These are phyloP conservation scores for Camelina hispida DNA, from an alignment of 345 rosid species.

Conservation along the genomic window DNA sequence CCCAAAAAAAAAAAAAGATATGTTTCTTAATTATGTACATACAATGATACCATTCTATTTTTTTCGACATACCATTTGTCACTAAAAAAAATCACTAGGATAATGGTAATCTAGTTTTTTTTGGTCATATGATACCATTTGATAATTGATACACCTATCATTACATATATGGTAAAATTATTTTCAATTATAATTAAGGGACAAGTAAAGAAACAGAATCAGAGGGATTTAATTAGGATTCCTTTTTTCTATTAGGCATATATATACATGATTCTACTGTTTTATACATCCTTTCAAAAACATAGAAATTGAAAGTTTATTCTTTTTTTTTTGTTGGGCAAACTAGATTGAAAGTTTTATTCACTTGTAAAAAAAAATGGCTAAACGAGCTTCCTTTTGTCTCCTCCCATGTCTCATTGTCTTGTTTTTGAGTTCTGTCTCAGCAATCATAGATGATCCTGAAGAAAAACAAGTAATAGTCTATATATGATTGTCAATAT, in stretches of 20 bases:
- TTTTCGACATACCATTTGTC: not conserved
- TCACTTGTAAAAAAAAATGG: constrained; percentile 13
- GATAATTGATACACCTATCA: not conserved
- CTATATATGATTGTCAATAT: not conserved
- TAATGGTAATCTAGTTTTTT: not conserved
- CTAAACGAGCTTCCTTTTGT: constrained; percentile 21
- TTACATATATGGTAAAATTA: not conserved
- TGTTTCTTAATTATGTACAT: not conserved
- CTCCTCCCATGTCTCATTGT: constrained; percentile 15
- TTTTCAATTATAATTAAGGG: not conserved
- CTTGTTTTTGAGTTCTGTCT: constrained; percentile 20
- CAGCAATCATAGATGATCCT: constrained; percentile 22
- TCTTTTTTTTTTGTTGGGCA: too few species aligned
- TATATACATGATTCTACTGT: not conserved
- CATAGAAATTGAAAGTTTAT: not conserved
- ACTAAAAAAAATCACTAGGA: not conserved
- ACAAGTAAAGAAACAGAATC: constrained; percentile 12
- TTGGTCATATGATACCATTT: not conserved
- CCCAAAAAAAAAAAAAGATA: not conserved
- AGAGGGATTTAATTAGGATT: not conserved
- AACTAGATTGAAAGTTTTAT: not conserved
- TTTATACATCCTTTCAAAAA: not conserved
- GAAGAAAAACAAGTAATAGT: constrained; percentile 29
- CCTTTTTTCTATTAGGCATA: not conserved
- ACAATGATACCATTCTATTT: not conserved